These are phyloP conservation scores for Erigeron canadensis DNA, from an alignment of 129 eudicot species.

Conservation along the genomic window DNA sequence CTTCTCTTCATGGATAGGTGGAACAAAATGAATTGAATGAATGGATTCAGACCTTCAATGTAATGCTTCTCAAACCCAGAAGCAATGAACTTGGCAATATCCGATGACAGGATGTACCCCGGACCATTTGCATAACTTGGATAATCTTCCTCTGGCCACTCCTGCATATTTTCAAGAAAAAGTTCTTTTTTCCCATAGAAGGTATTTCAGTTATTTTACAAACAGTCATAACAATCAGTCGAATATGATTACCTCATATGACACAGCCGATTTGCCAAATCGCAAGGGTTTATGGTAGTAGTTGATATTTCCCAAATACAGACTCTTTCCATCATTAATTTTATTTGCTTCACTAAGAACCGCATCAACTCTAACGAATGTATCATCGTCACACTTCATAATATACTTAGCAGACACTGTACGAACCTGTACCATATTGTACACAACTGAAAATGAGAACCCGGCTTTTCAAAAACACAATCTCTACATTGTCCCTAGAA, in stretches of 20 bases:
- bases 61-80: slow-evolving; percentile 61
- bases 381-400: slow-evolving; percentile 95
- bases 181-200: not conserved
- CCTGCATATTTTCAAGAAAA: slow-evolving; percentile 39
- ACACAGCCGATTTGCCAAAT: slow-evolving; percentile 49
- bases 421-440: slow-evolving; percentile 46
- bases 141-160: slow-evolving; percentile 88
- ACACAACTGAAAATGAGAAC: not conserved
- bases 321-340: slow-evolving; percentile 37
- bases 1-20: not conserved
- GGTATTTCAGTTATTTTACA: not conserved
- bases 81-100: slow-evolving; percentile 64
- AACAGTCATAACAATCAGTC: not conserved
- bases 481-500: not conserved
- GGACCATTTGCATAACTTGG: slow-evolving; percentile 95
- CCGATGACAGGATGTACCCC: slow-evolving; percentile 73
- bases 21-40: not conserved
- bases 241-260: slow-evolving; percentile 44
- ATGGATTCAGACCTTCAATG: slow-evolving; percentile 47
- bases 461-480: not conserved
- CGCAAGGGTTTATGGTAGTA: slow-evolving; percentile 77
- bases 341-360: slow-evolving; percentile 51
- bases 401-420: slow-evolving; percentile 56
- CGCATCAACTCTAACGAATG: slow-evolving; percentile 77
- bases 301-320: slow-evolving; percentile 73